Conservation (phyloP, 306 rosid species). For the Malus sylvestris region DNA sequence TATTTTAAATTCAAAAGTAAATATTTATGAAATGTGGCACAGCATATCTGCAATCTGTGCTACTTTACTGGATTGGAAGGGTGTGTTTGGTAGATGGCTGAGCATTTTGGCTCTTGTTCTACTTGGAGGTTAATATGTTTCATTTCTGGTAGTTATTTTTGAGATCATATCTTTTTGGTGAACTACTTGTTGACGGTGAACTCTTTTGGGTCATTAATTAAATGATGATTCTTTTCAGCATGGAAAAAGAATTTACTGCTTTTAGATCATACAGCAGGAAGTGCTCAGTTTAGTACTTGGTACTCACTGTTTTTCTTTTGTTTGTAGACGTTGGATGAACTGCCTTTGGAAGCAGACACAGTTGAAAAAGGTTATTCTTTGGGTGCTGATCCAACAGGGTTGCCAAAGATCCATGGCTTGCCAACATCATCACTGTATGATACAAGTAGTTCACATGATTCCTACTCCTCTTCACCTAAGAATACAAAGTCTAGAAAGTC, state of each 20-base stretch:
- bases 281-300: neutral
- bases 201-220: neutral
- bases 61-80: neutral
- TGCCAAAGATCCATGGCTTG: slow-evolving; percentile 82
- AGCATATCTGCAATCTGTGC: neutral
- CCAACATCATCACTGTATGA: slow-evolving; percentile 64
- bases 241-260: neutral
- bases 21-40: neutral
- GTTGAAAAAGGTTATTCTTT: slow-evolving; percentile 80
- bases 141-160: neutral
- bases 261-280: neutral
- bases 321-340: slow-evolving; percentile 77
- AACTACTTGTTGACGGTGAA: neutral
- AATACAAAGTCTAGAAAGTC: slow-evolving; percentile 58
- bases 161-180: neutral
- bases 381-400: slow-evolving; percentile 69
- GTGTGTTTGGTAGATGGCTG: neutral
- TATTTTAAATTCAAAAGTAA: neutral
- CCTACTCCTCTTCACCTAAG: slow-evolving; percentile 65
- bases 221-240: neutral
- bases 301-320: slow-evolving; percentile 5
- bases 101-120: neutral
- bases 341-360: slow-evolving; percentile 92
- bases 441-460: slow-evolving; percentile 51
- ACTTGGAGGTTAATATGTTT: neutral